phyloP scores from a whole-genome alignment of 169 alveolate species.

The Eimeria acervulina region DNA sequence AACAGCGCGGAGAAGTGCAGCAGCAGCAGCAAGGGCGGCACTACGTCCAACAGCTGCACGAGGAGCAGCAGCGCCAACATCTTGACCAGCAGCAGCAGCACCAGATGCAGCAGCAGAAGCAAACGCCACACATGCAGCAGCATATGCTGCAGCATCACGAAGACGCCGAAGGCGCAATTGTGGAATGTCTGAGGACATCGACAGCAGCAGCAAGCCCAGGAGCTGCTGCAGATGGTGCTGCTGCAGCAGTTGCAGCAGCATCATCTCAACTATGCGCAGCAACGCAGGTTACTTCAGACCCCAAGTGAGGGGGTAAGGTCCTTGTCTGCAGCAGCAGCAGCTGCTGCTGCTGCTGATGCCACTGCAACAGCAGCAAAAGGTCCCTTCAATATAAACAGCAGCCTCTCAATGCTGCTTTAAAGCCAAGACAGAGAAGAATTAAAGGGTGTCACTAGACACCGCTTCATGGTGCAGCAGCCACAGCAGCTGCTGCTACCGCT shows the following conservation, averaged over 20 bases:
- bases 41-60: constrained; percentile 18
- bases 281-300: background rate
- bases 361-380: no score
- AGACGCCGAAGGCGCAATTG: background rate
- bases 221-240: background rate
- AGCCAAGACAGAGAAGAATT: no score
- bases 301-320: no score
- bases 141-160: background rate
- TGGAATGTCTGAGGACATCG: background rate
- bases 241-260: background rate
- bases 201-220: background rate
- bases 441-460: no score
- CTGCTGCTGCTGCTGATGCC: no score
- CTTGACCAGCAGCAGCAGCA: no score
- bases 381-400: no score
- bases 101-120: background rate
- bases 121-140: background rate
- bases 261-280: no score
- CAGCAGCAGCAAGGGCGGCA: background rate
- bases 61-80: background rate
- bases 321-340: no score
- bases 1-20: background rate
- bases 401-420: no score
- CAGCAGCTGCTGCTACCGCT: no score
- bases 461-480: no score